Evolutionary conservation across 2,329 filamentous ascomycete genomes (phyloP), one percentile per base, ranked within the genome.

Genomic region (Penicillium sp.): DNA sequence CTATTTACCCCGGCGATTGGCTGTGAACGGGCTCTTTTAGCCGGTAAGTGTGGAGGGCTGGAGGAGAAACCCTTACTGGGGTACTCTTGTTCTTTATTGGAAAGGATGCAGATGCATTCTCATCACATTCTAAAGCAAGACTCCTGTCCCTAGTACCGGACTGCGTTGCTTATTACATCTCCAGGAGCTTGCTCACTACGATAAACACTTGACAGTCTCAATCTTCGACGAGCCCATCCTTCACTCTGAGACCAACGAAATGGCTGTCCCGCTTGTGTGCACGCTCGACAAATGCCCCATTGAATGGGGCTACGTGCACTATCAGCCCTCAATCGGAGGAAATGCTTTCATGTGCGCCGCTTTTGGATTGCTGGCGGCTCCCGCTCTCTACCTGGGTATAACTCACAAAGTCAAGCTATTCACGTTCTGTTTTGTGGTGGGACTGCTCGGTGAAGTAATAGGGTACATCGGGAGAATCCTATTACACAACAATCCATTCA

Each of bases 401-500:
- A 38, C 33, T 37, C 51, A 53, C 51, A 53, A 53, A 40, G 51
- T 53, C 51, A 53, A 53, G 37, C 14, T 53, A 40, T 53, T 53
- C 51, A 53, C 51, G 14, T 53, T 53, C 38, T 53, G 51, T 37
- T 53, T 53, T 22, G 37, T 53, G 51, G 42, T 40, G 37, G 51
- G 51, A n/a, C 35, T 53, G 51, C 35, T 53, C 22, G 37, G 51
- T n/a, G 51, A 53, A 40, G 26, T 53, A 6, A 40, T n/a, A 2
- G 51, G 51, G 8, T 53, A 53, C 26, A 40, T 53, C 16, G 51
- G 51, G 16, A 37, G 51, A 14, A 14, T 53, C 2, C 33, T 53
- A 10, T 42, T 53, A 53, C 51, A 53, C 25, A 42, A 53, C 25
- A 28, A 53, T 53, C 51, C 51, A 7, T 53, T 53, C 37, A 53